A percentile compares a stretch with the other conserved stretches of the same genome.
Conservation (phyloP, 163 green algal species). For the Coccomyxa subellipsoidea region DNA sequence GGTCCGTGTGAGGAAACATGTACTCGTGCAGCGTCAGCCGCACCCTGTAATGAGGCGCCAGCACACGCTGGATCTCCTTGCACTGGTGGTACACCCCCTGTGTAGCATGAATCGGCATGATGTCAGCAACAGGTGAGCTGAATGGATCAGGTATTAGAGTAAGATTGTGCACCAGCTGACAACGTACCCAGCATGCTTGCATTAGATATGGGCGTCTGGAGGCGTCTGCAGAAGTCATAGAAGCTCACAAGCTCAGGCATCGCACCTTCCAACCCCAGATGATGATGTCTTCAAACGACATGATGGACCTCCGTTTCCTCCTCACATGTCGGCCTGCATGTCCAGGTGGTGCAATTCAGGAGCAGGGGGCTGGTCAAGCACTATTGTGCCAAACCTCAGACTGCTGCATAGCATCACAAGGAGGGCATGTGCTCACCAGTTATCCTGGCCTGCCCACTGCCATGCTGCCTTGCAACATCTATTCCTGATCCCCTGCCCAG, state of each 20-base stretch:
- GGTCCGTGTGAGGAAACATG: not conserved
- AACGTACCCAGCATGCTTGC: too few relatives aligned
- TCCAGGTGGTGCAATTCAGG: not conserved
- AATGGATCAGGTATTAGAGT: too few relatives aligned
- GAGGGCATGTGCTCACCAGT: not conserved
- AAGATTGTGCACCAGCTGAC: too few relatives aligned
- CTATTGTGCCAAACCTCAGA: too few relatives aligned
- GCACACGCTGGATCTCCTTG: not conserved
- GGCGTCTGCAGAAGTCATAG: too few relatives aligned
- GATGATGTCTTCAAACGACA: not conserved
- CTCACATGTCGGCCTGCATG: not conserved
- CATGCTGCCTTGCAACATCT: not conserved
- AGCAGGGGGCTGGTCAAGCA: too few relatives aligned
- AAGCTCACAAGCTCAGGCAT: not conserved
- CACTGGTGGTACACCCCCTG: not conserved
- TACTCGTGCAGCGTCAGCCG: not conserved
- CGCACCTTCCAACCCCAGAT: not conserved
- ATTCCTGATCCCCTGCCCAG: not conserved
- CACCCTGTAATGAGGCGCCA: not conserved
- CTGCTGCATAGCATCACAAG: not conserved
- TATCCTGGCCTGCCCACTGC: not conserved
- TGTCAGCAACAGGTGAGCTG: too few relatives aligned
- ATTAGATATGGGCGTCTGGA: too few relatives aligned
- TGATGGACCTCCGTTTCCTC: not conserved
- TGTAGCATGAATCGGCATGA: not conserved